Evolutionary conservation across 2,329 filamentous ascomycete species (phyloP).

Genomic region (Fusarium sambucinum): DNA sequence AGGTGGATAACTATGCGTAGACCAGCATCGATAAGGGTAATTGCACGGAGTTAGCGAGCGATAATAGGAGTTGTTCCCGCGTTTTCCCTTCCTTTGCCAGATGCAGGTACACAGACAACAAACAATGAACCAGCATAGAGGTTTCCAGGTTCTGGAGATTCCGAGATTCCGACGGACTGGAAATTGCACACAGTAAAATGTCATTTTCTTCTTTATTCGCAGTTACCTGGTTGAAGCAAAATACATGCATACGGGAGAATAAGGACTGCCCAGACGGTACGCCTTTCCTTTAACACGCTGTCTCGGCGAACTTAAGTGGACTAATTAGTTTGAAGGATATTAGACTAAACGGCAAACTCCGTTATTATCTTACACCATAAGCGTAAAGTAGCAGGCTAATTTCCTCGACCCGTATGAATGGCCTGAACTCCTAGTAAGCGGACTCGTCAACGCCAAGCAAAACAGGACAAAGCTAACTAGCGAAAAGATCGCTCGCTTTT

Average conservation of each 20-base stretch:
- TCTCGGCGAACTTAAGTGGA: constrained; percentile 23
- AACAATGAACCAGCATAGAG: constrained; percentile 10
- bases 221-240: neutral
- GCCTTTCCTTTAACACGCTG: neutral
- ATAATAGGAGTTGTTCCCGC: constrained; percentile 4
- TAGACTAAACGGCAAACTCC: neutral
- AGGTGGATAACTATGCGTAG: constrained; percentile 17
- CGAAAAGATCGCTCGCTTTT: neutral
- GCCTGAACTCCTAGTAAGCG: constrained; percentile 1
- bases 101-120: constrained; percentile 16
- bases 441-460: neutral
- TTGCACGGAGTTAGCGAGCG: constrained; percentile 6
- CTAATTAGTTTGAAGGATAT: neutral
- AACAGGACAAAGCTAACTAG: neutral
- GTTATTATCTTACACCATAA: constrained; percentile 1
- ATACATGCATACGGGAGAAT: neutral
- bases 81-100: neutral
- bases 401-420: constrained; percentile 4
- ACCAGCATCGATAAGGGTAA: constrained; percentile 8
- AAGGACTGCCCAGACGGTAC: neutral
- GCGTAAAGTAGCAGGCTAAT: constrained; percentile 11
- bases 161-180: neutral
- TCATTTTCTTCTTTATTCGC: neutral
- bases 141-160: constrained; percentile 7
- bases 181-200: neutral